These are phyloP conservation scores for Warburgia ugandensis DNA, from an alignment of 164 flowering plant species.

Conservation along the genomic window DNA sequence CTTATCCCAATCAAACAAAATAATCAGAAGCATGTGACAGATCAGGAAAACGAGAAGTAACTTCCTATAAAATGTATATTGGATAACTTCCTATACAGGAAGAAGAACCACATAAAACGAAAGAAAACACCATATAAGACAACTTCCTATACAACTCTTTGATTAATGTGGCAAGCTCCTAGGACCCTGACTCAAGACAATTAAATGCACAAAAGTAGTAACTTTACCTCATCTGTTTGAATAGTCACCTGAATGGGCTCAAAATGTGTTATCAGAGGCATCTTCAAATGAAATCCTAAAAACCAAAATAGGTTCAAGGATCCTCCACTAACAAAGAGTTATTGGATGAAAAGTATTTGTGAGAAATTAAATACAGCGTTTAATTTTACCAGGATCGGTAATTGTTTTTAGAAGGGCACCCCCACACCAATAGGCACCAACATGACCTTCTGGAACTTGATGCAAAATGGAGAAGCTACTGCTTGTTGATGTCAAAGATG, in stretches of 20 bases:
- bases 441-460: conserved; percentile 99
- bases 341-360: neutral
- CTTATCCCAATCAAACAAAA: no score
- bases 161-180: no score
- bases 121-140: no score
- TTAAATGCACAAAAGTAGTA: no score
- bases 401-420: conserved; percentile 81
- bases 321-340: no score
- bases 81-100: no score
- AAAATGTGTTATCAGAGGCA: conserved; percentile 76
- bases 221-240: conserved; percentile 75
- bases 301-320: conserved; percentile 6
- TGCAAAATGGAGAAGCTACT: conserved; percentile 51
- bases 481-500: conserved; percentile 7
- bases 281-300: conserved; percentile 80
- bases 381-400: conserved; percentile 68
- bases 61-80: no score
- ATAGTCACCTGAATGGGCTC: conserved; percentile 95
- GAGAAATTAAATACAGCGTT: neutral
- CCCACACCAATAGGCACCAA: conserved; percentile 96
- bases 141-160: no score
- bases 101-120: no score
- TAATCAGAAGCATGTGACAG: no score
- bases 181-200: no score
- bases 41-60: no score